phyloP scores from a whole-genome alignment of 768 basidiomycete species.

The Sporobolomyces pararoseus region DNA sequence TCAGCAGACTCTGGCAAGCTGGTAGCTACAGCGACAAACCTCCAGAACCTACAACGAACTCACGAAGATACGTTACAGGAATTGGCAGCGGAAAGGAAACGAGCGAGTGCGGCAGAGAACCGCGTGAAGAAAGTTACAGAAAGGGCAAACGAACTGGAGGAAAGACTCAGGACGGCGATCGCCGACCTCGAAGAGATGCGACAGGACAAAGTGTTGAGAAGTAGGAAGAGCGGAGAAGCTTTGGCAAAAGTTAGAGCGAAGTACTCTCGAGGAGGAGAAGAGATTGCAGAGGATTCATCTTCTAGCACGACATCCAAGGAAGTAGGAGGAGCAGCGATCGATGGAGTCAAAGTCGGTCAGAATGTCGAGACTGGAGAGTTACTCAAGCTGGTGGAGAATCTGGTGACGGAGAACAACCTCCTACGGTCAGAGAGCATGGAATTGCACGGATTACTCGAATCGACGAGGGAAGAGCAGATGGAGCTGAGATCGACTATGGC shows the following conservation, averaged over 20 bases:
- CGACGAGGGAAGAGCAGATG: slow-evolving; percentile 36
- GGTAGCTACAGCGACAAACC: slow-evolving; percentile 64
- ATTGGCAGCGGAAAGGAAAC: slow-evolving; percentile 64
- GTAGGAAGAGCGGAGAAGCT: slow-evolving; percentile 28
- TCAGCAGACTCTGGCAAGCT: slow-evolving; percentile 67
- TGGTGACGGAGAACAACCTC: slow-evolving; percentile 39
- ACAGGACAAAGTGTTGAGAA: slow-evolving; percentile 40
- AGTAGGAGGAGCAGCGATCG: background rate
- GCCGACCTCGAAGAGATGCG: slow-evolving; percentile 40
- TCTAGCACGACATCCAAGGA: background rate
- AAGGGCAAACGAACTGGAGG: slow-evolving; percentile 27
- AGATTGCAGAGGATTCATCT: background rate
- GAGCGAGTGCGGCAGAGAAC: slow-evolving; percentile 65
- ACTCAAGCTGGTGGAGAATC: slow-evolving; percentile 39
- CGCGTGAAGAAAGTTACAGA: slow-evolving; percentile 51
- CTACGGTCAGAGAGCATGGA: slow-evolving; percentile 40
- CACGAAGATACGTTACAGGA: slow-evolving; percentile 75
- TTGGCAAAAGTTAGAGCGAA: slow-evolving; percentile 20
- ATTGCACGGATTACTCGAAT: slow-evolving; percentile 40
- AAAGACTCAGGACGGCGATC: slow-evolving; percentile 26
- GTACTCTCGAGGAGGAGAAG: background rate
- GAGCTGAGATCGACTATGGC: slow-evolving; percentile 23
- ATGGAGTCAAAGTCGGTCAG: slow-evolving; percentile 2
- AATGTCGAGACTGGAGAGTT: slow-evolving; percentile 37
- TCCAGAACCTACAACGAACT: slow-evolving; percentile 66